Evolutionary conservation across 768 basidiomycete species (phyloP), one percentile per base, ranked within the genome.

Genomic region (Pleurotus citrinopileatus): DNA sequence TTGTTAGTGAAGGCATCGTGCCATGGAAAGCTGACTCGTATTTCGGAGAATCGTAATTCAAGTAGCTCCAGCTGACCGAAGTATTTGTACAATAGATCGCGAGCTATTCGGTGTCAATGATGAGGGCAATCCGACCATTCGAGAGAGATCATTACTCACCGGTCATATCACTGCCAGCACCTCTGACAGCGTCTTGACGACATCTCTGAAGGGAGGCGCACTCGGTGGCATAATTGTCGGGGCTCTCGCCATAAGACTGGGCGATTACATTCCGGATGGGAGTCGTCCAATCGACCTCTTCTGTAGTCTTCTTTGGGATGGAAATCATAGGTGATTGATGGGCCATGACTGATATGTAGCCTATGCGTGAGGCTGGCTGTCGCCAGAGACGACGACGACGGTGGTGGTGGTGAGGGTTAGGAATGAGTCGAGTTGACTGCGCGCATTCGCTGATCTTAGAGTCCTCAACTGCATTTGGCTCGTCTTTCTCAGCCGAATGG

Each of bases 21-120:
- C 94, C 97, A 99, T 0, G 93, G 87, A 65, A 98, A 99, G 59
- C 90, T 89, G 70, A 98, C 94, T 61, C 91, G 83, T 59, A 98
- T 93, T 68, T 98, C 96, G 7, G 96, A 84, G 74, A 99, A 99
- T 32, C 97, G 86, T 50, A 99, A 81, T 67, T 99, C 97, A 36
- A 99, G 84, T 3, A 98, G 83, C 65, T 99, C 97, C 40, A 99
- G 86, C 69, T 99, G 97, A 29, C 97, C 96, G 73, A 98, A 99
- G 75, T 99, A 99, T 73, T 97, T 98, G 87, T 96, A 98, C 40
- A 99, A 78, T 19, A 98, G 78, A 73, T 98, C 96, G 45, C 95
- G 81, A 10, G 89, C 95, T 87, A 65, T 44, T 6, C n/a, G n/a
- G 17, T 42, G 46, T 15, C 12, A 23, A 58, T 29, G 58, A 50